Base-by-base conservation (phyloP, 768 basidiomycete species). In the Agaricus blazei region DNA sequence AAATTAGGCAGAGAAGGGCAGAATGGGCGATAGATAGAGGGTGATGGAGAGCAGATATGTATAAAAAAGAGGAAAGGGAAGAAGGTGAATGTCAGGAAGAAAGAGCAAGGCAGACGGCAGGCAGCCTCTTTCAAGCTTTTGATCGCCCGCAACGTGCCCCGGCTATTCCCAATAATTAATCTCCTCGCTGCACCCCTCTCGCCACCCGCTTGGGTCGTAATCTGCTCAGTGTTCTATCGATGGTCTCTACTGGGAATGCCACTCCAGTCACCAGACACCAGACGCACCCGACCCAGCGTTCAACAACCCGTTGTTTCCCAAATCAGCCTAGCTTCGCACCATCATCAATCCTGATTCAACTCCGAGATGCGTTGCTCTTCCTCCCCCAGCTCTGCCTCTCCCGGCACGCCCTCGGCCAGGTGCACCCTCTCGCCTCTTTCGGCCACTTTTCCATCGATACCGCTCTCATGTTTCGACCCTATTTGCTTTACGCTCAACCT, bases 91-190 rank as follows among this genome's bases (percentile, higher is more conserved):
- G 72, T 74, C 71, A 75, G 72, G 70, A 69, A 69, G 71, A 68
- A 60, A 78, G 75, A 76, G 77, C 71, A 79, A 82, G 80, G 79
- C 75, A 77, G 73, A 77, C 75, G 79, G 75, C 65, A 80, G 81
- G 81, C 78, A 72, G 74, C 64, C 65, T 68, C 65, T 64, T 67
- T 71, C 78, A 80, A 75, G 72, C 72, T 83, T 86, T 84, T 85
- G 84, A 86, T 87, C 75, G 75, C 77, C 79, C 73, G 75, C 84
- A 87, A 87, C 85, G 85, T 88, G 85, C 81, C 84, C 72, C 77
- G 73, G 72, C 71, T 74, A 74, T 74, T 77, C 72, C 70, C 71
- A 74, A 75, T 66, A 64, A 70, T 67, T 65, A 67, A 61, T 62
- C 54, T 48, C 54, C 24, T 53, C 56, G 38, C 52, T 51, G 54